These are phyloP conservation scores for Pseudoneurospora amorphoporcata DNA, from an alignment of 495 filamentous ascomycete genomes.

Conservation along the genomic window DNA sequence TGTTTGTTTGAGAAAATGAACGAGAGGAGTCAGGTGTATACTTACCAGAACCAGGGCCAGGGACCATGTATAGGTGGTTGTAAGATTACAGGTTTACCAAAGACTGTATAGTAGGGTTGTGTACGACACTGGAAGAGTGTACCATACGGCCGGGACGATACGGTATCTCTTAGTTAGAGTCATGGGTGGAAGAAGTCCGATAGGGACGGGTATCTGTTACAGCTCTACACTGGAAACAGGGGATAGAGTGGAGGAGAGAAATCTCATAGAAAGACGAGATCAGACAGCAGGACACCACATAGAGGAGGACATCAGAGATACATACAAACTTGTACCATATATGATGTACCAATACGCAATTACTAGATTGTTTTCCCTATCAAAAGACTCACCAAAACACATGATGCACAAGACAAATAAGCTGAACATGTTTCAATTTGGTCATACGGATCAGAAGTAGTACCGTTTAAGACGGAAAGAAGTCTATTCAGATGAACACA, in stretches of 20 bases:
- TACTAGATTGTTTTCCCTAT: no score
- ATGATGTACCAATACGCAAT: no score
- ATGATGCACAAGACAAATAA: no score
- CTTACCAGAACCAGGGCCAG: neutral
- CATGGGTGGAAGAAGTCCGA: neutral
- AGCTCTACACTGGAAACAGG: neutral
- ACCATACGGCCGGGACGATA: neutral
- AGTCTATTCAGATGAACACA: no score
- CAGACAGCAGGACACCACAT: neutral
- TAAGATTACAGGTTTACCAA: neutral
- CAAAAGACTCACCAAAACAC: no score
- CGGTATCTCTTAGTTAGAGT: neutral
- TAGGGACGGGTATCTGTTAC: neutral
- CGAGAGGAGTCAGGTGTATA: neutral
- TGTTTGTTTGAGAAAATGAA: neutral
- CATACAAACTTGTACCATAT: no score
- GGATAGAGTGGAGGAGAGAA: neutral
- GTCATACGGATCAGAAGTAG: no score
- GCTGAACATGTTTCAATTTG: no score
- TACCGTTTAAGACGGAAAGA: no score
- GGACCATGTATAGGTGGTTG: neutral
- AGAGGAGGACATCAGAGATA: neutral
- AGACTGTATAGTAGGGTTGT: neutral
- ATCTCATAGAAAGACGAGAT: neutral
- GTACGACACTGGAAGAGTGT: neutral